Conservation (phyloP, 2,329 filamentous ascomycete species). For the Arthroderma sp. region DNA sequence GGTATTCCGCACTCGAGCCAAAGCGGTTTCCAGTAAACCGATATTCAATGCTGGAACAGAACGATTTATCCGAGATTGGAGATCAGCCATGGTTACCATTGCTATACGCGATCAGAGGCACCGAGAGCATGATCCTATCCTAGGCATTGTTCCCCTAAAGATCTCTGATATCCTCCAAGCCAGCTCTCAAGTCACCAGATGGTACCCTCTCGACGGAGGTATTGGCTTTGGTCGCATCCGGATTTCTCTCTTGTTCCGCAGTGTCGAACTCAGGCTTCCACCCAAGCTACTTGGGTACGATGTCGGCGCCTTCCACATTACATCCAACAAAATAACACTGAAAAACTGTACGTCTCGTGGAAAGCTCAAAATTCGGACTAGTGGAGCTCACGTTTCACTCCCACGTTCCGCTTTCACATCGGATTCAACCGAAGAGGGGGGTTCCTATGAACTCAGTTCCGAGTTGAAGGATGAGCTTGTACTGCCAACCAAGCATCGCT, state of each 20-base stretch:
- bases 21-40: constrained; percentile 85
- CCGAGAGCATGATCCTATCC: constrained; percentile 84
- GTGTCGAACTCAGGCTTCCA: constrained; percentile 75
- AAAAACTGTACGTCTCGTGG: constrained; percentile 48
- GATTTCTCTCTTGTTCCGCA: constrained; percentile 80
- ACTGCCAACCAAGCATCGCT: constrained; percentile 79
- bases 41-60: constrained; percentile 97
- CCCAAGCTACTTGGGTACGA: constrained; percentile 83
- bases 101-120: constrained; percentile 81
- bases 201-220: constrained; percentile 94
- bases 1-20: constrained; percentile 85
- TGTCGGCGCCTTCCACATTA: constrained; percentile 85
- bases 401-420: constrained; percentile 48
- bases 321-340: constrained; percentile 56
- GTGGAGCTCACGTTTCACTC: constrained; percentile 65
- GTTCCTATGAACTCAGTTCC: constrained; percentile 47
- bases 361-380: constrained; percentile 69
- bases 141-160: constrained; percentile 82
- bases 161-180: constrained; percentile 79
- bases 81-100: constrained; percentile 72
- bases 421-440: constrained; percentile 46
- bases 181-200: constrained; percentile 72
- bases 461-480: constrained; percentile 48
- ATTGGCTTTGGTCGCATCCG: constrained; percentile 83
- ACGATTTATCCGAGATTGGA: constrained; percentile 85